A percentile compares a stretch with the other conserved stretches of the same genome.
phyloP scores from a whole-genome alignment of 179 eudicot species.

The Amaranthus tricolor region DNA sequence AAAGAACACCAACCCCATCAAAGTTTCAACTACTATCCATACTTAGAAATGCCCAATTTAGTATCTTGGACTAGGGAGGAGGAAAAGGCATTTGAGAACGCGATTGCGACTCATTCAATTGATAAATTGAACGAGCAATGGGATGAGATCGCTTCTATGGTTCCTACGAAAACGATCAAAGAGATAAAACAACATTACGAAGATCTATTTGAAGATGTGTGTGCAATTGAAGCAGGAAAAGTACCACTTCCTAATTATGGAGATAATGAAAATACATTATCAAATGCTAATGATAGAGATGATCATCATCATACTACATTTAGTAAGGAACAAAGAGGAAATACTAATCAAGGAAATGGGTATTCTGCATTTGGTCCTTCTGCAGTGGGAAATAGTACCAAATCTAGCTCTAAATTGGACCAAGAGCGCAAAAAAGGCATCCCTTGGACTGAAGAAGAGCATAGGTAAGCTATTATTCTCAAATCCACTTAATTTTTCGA shows the following conservation, averaged over 20 bases:
- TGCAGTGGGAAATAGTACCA: conserved; percentile 36
- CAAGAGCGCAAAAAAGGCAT: conserved; percentile 86
- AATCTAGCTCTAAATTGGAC: conserved; percentile 52
- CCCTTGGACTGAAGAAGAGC: conserved; percentile 98
- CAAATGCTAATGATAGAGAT: conserved; percentile 13
- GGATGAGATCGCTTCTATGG: conserved; percentile 55
- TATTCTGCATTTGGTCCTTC: conserved; percentile 42
- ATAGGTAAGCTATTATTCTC: conserved; percentile 43
- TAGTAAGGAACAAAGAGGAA: conserved; percentile 28
- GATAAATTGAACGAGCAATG: conserved; percentile 40
- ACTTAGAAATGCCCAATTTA: conserved; percentile 26
- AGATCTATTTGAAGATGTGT: conserved; percentile 54
- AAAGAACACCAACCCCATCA: background rate
- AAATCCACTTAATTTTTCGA: too few species aligned
- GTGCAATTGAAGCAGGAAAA: conserved; percentile 65
- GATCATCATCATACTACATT: conserved; percentile 15
- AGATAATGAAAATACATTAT: conserved; percentile 12
- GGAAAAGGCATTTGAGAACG: conserved; percentile 79
- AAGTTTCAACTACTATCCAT: background rate
- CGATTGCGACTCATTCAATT: conserved; percentile 53
- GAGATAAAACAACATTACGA: conserved; percentile 64
- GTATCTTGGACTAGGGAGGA: conserved; percentile 69
- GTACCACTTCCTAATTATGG: conserved; percentile 56
- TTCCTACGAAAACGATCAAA: conserved; percentile 55
- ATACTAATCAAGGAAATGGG: conserved; percentile 34